Base-by-base conservation (phyloP, 2,329 filamentous ascomycete genomes). In the Apiospora arundinis region DNA sequence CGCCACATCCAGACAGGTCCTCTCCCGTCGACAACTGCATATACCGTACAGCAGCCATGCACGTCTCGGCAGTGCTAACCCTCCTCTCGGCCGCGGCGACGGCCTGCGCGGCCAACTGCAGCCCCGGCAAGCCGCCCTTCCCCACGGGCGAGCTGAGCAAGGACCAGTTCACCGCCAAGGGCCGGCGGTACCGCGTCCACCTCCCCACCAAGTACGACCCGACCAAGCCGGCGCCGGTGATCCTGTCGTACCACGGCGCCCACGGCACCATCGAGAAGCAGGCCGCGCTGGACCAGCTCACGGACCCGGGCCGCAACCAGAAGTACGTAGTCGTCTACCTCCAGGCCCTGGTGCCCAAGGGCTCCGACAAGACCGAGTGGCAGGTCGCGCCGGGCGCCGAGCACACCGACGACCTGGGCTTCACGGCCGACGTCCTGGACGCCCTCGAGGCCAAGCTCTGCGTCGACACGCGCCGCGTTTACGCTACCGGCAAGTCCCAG, bases 171-270 rank as follows among this genome's bases (percentile, higher is more conserved):
- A 75, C 71, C n/a, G 73, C 74, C 4, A 46, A 72, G 8, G 69
- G 52, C 5, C 74, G 76, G 23, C 44, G 72, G 52, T 78, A 78
- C 70, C 70, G 74, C 28, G 73, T 76, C 6, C 76, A 73, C 73
- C 70, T 78, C 40, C 76, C 76, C 7, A 25, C 69, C 5, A 72
- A 67, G 48, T 77, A 78, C 48, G 70, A 75, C 46, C 63, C 71
- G 14, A 70, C 52, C 45, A 74, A 71, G 23, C 56, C 48, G 46
- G 73, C 74, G n/a, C 76, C 76, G 11, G 69, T 78, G 14, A 76
- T 78, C 67, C 70, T 78, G 12, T 75, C 74, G 21, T 77, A 77
- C 67, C 76, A 78, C 56, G 76, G 76, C 65, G 76, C 76, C 69
- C 74, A 73, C 37, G 69, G 74, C 9, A 71, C 70, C n/a, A 76